phyloP scores from a whole-genome alignment of 805 yeast species.

The Nakazawaea wyomingensis region DNA sequence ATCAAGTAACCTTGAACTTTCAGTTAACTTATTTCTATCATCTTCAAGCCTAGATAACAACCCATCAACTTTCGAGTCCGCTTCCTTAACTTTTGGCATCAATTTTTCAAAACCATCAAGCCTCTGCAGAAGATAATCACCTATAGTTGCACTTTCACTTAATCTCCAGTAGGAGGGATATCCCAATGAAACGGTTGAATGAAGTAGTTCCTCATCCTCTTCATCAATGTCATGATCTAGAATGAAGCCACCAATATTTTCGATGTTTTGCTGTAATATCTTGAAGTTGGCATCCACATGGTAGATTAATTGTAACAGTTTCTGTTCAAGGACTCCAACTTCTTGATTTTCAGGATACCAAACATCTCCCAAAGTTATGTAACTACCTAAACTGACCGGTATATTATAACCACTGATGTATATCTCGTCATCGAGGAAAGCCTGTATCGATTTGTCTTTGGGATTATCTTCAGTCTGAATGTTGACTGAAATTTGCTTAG shows the following conservation, averaged over 20 bases:
- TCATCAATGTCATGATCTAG: conserved; percentile 24
- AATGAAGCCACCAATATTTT: conserved; percentile 18
- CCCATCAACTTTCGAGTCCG: neutral
- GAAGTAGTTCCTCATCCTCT: conserved; percentile 12
- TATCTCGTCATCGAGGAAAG: conserved; percentile 23
- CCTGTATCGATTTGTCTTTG: conserved; percentile 8
- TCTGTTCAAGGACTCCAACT: conserved; percentile 16
- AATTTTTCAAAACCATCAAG: neutral
- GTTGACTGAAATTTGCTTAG: neutral
- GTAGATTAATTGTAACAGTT: conserved; percentile 24
- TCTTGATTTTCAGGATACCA: conserved; percentile 6
- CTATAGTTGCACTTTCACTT: conserved; percentile 21
- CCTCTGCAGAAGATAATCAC: neutral
- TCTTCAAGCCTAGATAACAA: neutral
- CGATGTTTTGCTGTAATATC: conserved; percentile 20
- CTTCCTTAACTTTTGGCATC: neutral
- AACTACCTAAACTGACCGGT: conserved; percentile 21
- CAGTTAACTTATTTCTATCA: neutral
- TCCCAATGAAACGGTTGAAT: conserved; percentile 20
- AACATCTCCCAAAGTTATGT: conserved; percentile 16
- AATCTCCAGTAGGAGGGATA: conserved; percentile 27
- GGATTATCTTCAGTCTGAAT: neutral
- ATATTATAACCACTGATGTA: conserved; percentile 18
- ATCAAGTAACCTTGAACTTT: neutral
- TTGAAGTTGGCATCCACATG: conserved; percentile 26